phyloP scores from a whole-genome alignment of 768 basidiomycete genomes.

The Rhodotorula kratochvilovae region DNA sequence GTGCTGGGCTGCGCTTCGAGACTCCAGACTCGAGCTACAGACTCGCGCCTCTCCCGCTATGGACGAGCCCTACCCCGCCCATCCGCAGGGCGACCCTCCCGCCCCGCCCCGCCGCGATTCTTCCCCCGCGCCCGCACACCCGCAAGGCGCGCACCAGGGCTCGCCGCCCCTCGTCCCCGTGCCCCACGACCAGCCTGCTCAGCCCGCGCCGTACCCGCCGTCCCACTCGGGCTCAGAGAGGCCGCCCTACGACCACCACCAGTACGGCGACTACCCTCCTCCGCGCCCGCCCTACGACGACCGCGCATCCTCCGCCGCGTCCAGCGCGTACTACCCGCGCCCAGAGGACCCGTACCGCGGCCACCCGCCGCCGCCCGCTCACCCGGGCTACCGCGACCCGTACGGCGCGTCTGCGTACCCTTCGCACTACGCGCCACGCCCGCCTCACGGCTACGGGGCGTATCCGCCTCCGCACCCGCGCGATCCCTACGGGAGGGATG shows the following conservation, averaged over 20 bases:
- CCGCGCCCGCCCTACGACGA: not conserved
- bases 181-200: not conserved
- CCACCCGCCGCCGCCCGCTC: not conserved
- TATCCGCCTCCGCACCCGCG: not conserved
- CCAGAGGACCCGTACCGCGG: not conserved
- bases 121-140: not conserved
- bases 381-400: not conserved
- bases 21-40: no score
- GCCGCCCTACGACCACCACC: not conserved
- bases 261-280: not conserved
- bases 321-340: not conserved
- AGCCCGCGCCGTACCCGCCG: not conserved
- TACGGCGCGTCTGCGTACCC: not conserved
- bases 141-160: not conserved
- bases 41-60: no score
- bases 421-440: not conserved
- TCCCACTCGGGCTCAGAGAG: not conserved
- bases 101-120: not conserved
- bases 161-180: constrained; percentile 22
- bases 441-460: not conserved
- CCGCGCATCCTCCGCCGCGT: no score
- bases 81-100: no score
- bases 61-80: no score
- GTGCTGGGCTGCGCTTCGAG: no score
- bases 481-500: not conserved